These are phyloP conservation scores for Haematococcus sp. DNA, from an alignment of 139 green algal species.

Conservation along the genomic window DNA sequence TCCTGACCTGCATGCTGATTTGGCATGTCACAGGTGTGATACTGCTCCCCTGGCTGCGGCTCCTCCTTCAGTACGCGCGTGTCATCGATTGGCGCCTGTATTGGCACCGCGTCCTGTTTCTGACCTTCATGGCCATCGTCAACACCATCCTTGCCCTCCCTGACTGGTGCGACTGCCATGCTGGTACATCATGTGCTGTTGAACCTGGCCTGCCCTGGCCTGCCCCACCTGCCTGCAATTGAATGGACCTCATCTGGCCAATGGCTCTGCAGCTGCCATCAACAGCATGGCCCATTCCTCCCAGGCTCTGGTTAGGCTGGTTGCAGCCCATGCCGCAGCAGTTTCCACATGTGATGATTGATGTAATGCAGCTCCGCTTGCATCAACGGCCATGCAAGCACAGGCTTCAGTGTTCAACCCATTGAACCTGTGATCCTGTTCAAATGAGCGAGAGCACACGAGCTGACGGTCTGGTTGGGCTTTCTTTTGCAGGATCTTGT, in stretches of 20 bases:
- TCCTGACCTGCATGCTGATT: too few relatives aligned
- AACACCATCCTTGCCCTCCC: constrained; percentile 43
- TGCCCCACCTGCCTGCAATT: background rate
- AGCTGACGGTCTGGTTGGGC: too few relatives aligned
- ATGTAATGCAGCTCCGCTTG: too few relatives aligned
- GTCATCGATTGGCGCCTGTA: constrained; percentile 42
- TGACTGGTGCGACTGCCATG: constrained; percentile 22
- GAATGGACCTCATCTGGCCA: background rate
- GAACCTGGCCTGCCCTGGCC: background rate
- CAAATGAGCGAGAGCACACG: too few relatives aligned
- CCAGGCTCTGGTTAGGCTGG: too few relatives aligned
- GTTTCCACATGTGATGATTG: too few relatives aligned
- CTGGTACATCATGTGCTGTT: too few relatives aligned
- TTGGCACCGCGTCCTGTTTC: constrained; percentile 53
- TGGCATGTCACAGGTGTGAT: constrained; percentile 54
- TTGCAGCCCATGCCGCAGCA: too few relatives aligned
- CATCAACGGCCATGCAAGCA: too few relatives aligned
- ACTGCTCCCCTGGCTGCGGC: constrained; percentile 25
- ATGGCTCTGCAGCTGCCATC: background rate
- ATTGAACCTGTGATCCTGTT: too few relatives aligned
- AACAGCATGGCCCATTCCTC: too few relatives aligned
- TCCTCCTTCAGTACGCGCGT: constrained; percentile 29
- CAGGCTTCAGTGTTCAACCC: too few relatives aligned
- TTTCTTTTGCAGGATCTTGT: constrained; percentile 38
- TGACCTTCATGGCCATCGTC: constrained; percentile 47